phyloP scores from a whole-genome alignment of 1,139 yeast genomes.

The Suhomyces atakaporum region DNA sequence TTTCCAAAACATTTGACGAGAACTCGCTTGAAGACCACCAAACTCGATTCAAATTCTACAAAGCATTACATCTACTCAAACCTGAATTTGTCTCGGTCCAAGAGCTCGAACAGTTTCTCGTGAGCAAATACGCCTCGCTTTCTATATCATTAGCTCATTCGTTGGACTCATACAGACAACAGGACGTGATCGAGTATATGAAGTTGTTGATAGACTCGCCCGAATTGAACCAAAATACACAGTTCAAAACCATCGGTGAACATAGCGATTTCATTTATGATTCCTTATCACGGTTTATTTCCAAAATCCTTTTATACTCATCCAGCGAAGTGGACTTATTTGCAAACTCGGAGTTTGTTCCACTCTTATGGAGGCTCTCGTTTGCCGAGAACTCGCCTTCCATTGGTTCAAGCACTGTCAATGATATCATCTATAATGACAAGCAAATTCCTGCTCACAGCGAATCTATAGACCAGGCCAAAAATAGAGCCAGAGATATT shows the following conservation, averaged over 20 bases:
- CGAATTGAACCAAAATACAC: slow-evolving; percentile 16
- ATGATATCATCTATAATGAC: slow-evolving; percentile 27
- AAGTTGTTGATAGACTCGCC: slow-evolving; percentile 39
- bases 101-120: slow-evolving; percentile 25
- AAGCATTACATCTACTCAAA: slow-evolving; percentile 36
- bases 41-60: slow-evolving; percentile 38
- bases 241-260: slow-evolving; percentile 12
- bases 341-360: slow-evolving; percentile 31
- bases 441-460: slow-evolving; percentile 11
- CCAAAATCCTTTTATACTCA: slow-evolving; percentile 30
- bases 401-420: slow-evolving; percentile 31
- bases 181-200: slow-evolving; percentile 35
- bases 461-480: slow-evolving; percentile 23
- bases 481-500: slow-evolving; percentile 35
- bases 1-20: slow-evolving; percentile 17
- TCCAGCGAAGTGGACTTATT: slow-evolving; percentile 24
- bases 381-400: slow-evolving; percentile 17
- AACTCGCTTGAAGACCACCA: slow-evolving; percentile 32
- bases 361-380: slow-evolving; percentile 39
- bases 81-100: slow-evolving; percentile 33
- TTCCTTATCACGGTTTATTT: slow-evolving; percentile 30
- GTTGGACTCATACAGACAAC: slow-evolving; percentile 21
- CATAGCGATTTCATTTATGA: slow-evolving; percentile 21
- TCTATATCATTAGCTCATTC: slow-evolving; percentile 16
- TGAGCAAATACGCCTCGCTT: slow-evolving; percentile 32